Percentiles rank a stretch among this genome's conserved stretches.
phyloP scores from a whole-genome alignment of 1,284 basidiomycete genomes.

The Laetiporus sulphureus region DNA sequence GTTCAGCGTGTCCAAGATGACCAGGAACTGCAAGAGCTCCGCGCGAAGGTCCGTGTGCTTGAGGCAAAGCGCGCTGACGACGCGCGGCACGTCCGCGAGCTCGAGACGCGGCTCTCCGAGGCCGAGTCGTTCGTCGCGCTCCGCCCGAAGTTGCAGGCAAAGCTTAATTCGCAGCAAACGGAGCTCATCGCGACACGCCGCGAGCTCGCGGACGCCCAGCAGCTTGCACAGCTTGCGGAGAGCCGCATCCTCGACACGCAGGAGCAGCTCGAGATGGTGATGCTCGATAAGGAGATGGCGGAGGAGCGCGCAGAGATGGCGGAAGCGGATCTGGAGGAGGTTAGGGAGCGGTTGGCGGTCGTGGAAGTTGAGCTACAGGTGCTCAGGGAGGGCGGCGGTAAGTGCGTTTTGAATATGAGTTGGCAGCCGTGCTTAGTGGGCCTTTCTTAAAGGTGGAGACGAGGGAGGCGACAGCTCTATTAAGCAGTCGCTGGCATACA shows the following conservation, averaged over 20 bases:
- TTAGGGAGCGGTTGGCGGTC: constrained; percentile 76
- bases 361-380: constrained; percentile 82
- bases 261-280: constrained; percentile 91
- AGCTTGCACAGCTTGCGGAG: constrained; percentile 57
- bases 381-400: constrained; percentile 50
- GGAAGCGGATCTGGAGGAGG: constrained; percentile 69
- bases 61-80: constrained; percentile 88
- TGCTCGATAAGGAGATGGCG: constrained; percentile 95
- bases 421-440: background rate
- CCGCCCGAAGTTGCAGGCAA: constrained; percentile 84
- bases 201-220: constrained; percentile 61
- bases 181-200: constrained; percentile 67
- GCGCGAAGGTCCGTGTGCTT: constrained; percentile 77
- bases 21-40: constrained; percentile 72
- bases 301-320: constrained; percentile 88
- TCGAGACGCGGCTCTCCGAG: constrained; percentile 81
- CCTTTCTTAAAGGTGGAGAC: constrained; percentile 23
- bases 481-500: constrained; percentile 71
- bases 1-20: constrained; percentile 34
- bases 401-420: constrained; percentile 12
- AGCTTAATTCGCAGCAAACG: constrained; percentile 75
- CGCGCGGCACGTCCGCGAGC: constrained; percentile 71
- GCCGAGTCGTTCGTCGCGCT: constrained; percentile 82
- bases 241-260: constrained; percentile 62
- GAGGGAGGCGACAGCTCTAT: constrained; percentile 38